Evolutionary conservation across 441 rosid species (phyloP).

Genomic region (Francoa sonchifolia): DNA sequence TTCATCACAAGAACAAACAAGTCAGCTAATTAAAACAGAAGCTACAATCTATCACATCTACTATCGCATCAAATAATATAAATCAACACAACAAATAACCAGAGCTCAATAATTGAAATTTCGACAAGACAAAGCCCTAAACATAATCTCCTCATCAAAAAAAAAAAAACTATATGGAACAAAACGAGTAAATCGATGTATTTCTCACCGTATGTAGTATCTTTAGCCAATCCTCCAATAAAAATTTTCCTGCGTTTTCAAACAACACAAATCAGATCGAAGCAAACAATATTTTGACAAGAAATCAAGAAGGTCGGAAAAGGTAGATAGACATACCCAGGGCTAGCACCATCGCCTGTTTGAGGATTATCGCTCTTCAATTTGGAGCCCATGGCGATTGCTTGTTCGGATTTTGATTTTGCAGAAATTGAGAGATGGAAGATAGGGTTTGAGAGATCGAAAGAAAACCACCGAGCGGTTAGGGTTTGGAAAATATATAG

Average conservation of each 20-base stretch:
- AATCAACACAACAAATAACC: background rate
- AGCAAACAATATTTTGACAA: background rate
- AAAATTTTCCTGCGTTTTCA: constrained; percentile 57
- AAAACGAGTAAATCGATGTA: background rate
- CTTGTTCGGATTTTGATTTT: background rate
- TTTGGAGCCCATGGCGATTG: constrained; percentile 45
- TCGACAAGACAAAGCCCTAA: background rate
- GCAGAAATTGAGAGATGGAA: background rate
- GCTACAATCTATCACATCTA: too few species aligned
- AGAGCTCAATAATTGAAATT: background rate
- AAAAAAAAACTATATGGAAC: constrained; percentile 6
- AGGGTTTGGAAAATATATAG: constrained; percentile 2
- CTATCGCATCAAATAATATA: background rate
- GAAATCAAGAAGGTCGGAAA: background rate
- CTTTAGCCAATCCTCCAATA: constrained; percentile 85
- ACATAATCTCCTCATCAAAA: background rate
- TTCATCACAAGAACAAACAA: constrained; percentile 1
- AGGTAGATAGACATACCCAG: constrained; percentile 41
- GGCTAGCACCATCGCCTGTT: constrained; percentile 79
- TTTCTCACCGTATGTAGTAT: constrained; percentile 51
- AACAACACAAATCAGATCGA: background rate
- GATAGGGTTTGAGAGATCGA: constrained; percentile 6
- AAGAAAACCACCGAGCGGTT: background rate
- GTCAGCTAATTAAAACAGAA: background rate
- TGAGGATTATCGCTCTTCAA: constrained; percentile 33